A percentile compares a stretch with the other conserved stretches of the same genome.
Evolutionary conservation across 2,329 filamentous ascomycete species (phyloP).

Genomic region (Exophiala sideris): DNA sequence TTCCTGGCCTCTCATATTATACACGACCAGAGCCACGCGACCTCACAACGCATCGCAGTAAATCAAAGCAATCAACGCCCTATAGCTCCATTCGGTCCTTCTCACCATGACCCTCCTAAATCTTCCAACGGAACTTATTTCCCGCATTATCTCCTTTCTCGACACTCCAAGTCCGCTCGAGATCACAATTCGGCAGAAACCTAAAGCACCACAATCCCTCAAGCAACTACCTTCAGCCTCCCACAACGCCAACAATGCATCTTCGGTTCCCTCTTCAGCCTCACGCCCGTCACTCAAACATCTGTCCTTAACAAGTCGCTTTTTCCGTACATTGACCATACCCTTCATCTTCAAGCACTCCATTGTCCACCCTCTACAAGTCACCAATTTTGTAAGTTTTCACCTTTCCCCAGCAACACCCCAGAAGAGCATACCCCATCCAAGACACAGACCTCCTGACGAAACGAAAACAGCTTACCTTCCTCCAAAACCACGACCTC

Average conservation of each 20-base stretch:
- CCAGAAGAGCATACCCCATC: too few relatives aligned
- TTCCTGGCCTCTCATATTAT: too few relatives aligned
- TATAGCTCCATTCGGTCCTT: too few relatives aligned
- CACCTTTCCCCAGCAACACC: too few relatives aligned
- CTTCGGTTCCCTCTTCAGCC: background rate
- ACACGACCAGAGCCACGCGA: too few relatives aligned
- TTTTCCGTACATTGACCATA: slow-evolving; percentile 52
- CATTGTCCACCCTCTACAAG: slow-evolving; percentile 38
- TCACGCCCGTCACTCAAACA: slow-evolving; percentile 51
- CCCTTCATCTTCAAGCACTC: slow-evolving; percentile 58
- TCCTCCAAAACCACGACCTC: slow-evolving; percentile 36
- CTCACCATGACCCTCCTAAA: slow-evolving; percentile 15
- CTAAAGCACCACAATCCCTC: slow-evolving; percentile 25
- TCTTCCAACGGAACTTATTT: slow-evolving; percentile 61
- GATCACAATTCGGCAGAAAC: slow-evolving; percentile 49
- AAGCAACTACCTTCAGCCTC: background rate
- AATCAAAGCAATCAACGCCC: background rate
- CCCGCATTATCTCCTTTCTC: slow-evolving; percentile 56
- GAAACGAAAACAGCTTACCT: slow-evolving; percentile 29
- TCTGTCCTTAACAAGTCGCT: slow-evolving; percentile 52
- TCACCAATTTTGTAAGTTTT: slow-evolving; percentile 30
- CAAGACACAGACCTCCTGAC: too few relatives aligned
- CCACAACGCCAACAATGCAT: background rate
- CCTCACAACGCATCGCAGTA: too few relatives aligned
- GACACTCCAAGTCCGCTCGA: slow-evolving; percentile 36